Evolutionary conservation across 768 basidiomycete species (phyloP).

Genomic region (Trametes cinnabarina): DNA sequence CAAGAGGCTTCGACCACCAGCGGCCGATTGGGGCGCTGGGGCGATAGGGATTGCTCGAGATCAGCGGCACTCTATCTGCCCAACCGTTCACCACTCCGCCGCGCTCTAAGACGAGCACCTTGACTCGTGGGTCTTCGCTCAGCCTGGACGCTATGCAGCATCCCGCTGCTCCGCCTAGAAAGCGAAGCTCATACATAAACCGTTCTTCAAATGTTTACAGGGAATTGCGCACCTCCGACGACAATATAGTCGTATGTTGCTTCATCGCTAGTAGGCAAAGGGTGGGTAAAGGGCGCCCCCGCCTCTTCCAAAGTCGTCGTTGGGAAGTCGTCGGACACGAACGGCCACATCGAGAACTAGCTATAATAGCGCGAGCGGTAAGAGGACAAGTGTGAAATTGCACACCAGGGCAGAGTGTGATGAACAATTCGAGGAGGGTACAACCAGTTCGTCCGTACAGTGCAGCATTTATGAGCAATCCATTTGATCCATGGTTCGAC

Average conservation of each 20-base stretch:
- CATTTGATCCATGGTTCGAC: too few relatives aligned
- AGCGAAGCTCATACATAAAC: background rate
- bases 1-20: constrained; percentile 11
- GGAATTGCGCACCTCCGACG: constrained; percentile 30
- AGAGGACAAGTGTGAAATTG: too few relatives aligned
- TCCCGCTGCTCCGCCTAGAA: constrained; percentile 48
- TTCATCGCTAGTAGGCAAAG: background rate
- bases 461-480: too few relatives aligned
- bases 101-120: constrained; percentile 54
- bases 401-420: too few relatives aligned
- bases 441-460: too few relatives aligned
- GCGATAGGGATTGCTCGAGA: constrained; percentile 26
- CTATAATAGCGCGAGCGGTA: background rate
- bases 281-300: background rate
- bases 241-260: constrained; percentile 32
- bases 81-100: constrained; percentile 32
- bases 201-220: background rate
- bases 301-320: background rate
- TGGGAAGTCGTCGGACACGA: background rate
- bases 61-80: constrained; percentile 27
- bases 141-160: constrained; percentile 57
- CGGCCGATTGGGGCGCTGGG: constrained; percentile 13
- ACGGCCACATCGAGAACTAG: background rate
- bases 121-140: constrained; percentile 49
- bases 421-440: too few relatives aligned